A percentile compares a stretch with the other conserved stretches of the same genome.
phyloP scores from a whole-genome alignment of 371 early-diverging fungal genomes.

The Circinella minor region DNA sequence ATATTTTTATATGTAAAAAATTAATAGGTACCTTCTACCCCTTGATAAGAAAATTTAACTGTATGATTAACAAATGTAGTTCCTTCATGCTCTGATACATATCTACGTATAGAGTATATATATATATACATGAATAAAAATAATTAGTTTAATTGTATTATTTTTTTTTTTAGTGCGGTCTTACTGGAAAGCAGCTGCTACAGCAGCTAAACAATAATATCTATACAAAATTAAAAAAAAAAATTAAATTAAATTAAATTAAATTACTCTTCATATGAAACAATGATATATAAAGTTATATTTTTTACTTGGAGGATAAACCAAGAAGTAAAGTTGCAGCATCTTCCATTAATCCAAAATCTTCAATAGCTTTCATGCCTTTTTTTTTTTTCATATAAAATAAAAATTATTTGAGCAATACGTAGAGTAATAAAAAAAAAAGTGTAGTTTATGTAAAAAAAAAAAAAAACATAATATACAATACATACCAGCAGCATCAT shows the following conservation, averaged over 20 bases:
- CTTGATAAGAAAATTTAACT: slow-evolving; percentile 68
- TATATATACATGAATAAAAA: too few relatives aligned
- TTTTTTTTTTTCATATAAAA: not conserved
- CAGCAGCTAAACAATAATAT: slow-evolving; percentile 61
- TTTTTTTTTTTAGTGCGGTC: not conserved
- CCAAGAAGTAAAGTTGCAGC: slow-evolving; percentile 40
- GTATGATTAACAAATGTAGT: slow-evolving; percentile 59
- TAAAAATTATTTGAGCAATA: not conserved
- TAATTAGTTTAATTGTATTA: too few relatives aligned
- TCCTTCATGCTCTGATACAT: slow-evolving; percentile 56
- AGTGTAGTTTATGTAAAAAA: too few relatives aligned
- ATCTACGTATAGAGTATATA: slow-evolving; percentile 28
- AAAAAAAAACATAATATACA: too few relatives aligned
- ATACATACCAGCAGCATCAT: slow-evolving; percentile 56
- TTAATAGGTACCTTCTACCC: slow-evolving; percentile 45
- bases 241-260: too few relatives aligned
- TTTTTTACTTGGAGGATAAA: slow-evolving; percentile 56
- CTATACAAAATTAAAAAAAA: too few relatives aligned
- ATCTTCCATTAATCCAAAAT: slow-evolving; percentile 54
- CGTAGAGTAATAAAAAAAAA: too few relatives aligned
- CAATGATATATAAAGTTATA: too few relatives aligned
- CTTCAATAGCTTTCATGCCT: slow-evolving; percentile 54
- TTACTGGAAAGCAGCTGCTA: slow-evolving; percentile 58
- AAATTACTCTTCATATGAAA: too few relatives aligned
- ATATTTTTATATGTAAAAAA: too few relatives aligned